A percentile compares a stretch with the other conserved stretches of the same genome.
These are phyloP conservation scores for Rossbeevera mucosa DNA, from an alignment of 768 basidiomycete species.

Conservation along the genomic window DNA sequence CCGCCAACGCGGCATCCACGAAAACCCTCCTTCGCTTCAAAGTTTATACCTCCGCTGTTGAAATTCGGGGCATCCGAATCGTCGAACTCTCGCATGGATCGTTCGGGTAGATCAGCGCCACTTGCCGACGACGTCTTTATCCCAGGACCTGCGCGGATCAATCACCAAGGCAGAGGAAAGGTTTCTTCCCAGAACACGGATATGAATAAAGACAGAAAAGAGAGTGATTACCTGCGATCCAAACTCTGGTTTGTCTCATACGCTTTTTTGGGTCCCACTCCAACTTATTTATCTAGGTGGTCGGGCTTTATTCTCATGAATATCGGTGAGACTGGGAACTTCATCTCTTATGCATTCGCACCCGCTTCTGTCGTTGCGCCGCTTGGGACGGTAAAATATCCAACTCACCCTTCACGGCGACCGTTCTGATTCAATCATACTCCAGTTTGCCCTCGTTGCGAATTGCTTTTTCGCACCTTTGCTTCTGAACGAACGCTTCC, in stretches of 20 bases:
- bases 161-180: conserved; percentile 7
- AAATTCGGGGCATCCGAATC: conserved; percentile 12
- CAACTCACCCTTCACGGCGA: neutral
- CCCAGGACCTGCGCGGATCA: conserved; percentile 9
- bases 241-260: conserved; percentile 64
- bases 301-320: conserved; percentile 85
- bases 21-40: conserved; percentile 33
- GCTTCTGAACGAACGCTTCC: conserved; percentile 78
- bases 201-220: conserved; percentile 38
- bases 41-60: conserved; percentile 31
- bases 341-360: conserved; percentile 84
- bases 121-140: conserved; percentile 40
- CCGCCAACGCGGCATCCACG: conserved; percentile 20
- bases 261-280: neutral
- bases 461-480: conserved; percentile 93
- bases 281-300: conserved; percentile 58
- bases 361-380: conserved; percentile 94
- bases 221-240: conserved; percentile 76
- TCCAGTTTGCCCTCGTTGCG: conserved; percentile 84
- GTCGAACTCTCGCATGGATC: neutral
- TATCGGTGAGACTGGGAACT: conserved; percentile 86
- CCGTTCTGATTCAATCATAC: neutral
- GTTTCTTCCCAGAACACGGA: conserved; percentile 14
- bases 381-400: conserved; percentile 75
- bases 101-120: conserved; percentile 13